Conservation (phyloP, 352 stramenopile genomes). For the Halophytophthora batemanensis region DNA sequence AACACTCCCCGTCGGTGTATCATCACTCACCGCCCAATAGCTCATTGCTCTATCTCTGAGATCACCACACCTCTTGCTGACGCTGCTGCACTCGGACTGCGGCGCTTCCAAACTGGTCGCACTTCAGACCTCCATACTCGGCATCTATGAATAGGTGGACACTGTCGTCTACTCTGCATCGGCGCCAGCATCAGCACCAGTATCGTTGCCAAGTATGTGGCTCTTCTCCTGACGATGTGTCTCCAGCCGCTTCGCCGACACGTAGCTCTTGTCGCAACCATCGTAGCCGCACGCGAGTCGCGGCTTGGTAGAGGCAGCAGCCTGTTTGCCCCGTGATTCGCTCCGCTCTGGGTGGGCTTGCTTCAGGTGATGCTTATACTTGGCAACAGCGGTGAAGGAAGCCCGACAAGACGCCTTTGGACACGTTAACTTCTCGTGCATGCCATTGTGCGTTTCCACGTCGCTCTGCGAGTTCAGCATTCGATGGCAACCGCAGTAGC, state of each 20-base stretch:
- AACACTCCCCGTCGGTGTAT: conserved; percentile 34
- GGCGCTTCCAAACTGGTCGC: too few species aligned
- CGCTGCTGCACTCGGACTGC: too few species aligned
- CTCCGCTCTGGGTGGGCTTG: conserved; percentile 7
- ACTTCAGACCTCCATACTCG: too few species aligned
- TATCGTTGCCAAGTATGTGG: too few species aligned
- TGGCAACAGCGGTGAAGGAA: conserved; percentile 22
- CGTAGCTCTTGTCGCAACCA: conserved; percentile 41
- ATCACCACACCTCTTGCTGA: too few species aligned
- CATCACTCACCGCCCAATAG: conserved; percentile 27
- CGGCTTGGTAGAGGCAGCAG: neutral
- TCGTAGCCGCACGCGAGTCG: conserved; percentile 24
- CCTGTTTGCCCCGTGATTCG: neutral
- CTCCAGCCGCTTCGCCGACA: conserved; percentile 29
- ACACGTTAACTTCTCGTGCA: conserved; percentile 33
- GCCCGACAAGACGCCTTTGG: conserved; percentile 21
- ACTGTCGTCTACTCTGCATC: too few species aligned
- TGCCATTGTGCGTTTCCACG: conserved; percentile 14
- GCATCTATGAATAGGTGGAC: too few species aligned
- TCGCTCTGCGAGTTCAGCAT: conserved; percentile 26
- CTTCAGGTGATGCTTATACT: conserved; percentile 30
- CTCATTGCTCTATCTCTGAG: too few species aligned
- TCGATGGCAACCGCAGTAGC: conserved; percentile 33
- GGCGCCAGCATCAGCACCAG: too few species aligned
- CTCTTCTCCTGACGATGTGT: conserved; percentile 28